Percentiles rank a stretch among this genome's conserved stretches.
phyloP scores from a whole-genome alignment of 306 rosid genomes.

The Coriaria nepalensis region DNA sequence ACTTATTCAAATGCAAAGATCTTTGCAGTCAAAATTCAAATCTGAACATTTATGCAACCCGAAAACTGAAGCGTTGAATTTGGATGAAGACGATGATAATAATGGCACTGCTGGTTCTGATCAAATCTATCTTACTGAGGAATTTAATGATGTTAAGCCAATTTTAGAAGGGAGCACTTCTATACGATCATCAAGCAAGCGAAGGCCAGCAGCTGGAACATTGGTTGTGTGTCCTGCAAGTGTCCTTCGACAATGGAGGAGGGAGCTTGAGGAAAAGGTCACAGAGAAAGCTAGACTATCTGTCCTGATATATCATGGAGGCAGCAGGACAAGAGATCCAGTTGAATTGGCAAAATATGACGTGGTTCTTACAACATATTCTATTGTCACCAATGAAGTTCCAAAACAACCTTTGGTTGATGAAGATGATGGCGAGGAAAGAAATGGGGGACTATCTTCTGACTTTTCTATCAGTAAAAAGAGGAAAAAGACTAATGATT shows the following conservation, averaged over 20 bases:
- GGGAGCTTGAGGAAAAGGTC: slow-evolving; percentile 88
- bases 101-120: slow-evolving; percentile 28
- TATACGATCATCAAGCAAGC: slow-evolving; percentile 34
- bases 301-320: slow-evolving; percentile 81
- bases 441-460: slow-evolving; percentile 54
- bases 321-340: slow-evolving; percentile 82
- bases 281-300: slow-evolving; percentile 49
- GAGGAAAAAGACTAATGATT: slow-evolving; percentile 46
- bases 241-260: slow-evolving; percentile 91
- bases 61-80: slow-evolving; percentile 73
- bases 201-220: slow-evolving; percentile 94
- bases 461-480: slow-evolving; percentile 45
- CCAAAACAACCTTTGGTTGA: slow-evolving; percentile 85
- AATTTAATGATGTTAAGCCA: slow-evolving; percentile 33
- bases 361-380: slow-evolving; percentile 88
- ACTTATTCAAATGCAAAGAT: slow-evolving; percentile 73
- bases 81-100: slow-evolving; percentile 74
- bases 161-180: slow-evolving; percentile 44
- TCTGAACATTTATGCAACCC: slow-evolving; percentile 33
- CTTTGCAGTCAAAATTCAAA: slow-evolving; percentile 47
- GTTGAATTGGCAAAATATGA: slow-evolving; percentile 61
- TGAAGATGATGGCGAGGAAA: slow-evolving; percentile 70
- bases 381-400: slow-evolving; percentile 83
- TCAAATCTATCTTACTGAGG: slow-evolving; percentile 30
- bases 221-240: slow-evolving; percentile 98